A percentile compares a stretch with the other conserved stretches of the same genome.
These are phyloP conservation scores for Kuraishia hungarica DNA, from an alignment of 805 yeast genomes.

Conservation along the genomic window DNA sequence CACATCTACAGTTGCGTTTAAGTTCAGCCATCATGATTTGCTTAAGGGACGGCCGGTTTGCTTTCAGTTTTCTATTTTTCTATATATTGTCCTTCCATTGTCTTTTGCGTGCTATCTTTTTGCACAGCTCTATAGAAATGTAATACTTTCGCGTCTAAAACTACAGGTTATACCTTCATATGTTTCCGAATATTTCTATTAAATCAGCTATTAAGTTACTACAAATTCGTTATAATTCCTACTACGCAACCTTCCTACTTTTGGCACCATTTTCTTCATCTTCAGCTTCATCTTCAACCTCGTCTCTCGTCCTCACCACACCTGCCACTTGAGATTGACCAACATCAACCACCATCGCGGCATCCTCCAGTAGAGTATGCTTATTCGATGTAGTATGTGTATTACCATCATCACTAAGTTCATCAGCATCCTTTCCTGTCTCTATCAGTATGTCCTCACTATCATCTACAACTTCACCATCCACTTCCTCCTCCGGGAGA, in stretches of 20 bases:
- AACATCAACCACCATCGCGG: conserved; percentile 16
- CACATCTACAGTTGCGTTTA: not conserved
- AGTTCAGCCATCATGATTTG: not conserved
- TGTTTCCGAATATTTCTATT: too few relatives aligned
- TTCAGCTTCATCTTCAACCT: conserved; percentile 6
- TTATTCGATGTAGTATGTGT: conserved; percentile 16
- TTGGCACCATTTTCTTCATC: conserved; percentile 5
- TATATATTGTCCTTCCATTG: too few relatives aligned
- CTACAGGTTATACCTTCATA: not conserved
- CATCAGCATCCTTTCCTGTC: conserved; percentile 17
- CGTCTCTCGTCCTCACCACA: conserved; percentile 13
- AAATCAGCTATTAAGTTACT: too few relatives aligned
- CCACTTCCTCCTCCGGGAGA: not conserved
- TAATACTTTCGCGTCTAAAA: not conserved
- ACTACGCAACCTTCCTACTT: too few relatives aligned
- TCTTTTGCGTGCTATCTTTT: too few relatives aligned
- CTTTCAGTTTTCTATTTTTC: not conserved
- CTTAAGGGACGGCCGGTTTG: not conserved
- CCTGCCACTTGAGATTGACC: conserved; percentile 7
- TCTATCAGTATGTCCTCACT: conserved; percentile 1
- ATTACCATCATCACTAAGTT: conserved; percentile 17
- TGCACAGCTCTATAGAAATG: not conserved
- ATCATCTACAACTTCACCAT: not conserved
- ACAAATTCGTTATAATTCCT: too few relatives aligned
- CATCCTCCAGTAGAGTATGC: conserved; percentile 17